These are phyloP conservation scores for Penicillium sp. DNA, from an alignment of 2,329 filamentous ascomycete species.

Conservation along the genomic window DNA sequence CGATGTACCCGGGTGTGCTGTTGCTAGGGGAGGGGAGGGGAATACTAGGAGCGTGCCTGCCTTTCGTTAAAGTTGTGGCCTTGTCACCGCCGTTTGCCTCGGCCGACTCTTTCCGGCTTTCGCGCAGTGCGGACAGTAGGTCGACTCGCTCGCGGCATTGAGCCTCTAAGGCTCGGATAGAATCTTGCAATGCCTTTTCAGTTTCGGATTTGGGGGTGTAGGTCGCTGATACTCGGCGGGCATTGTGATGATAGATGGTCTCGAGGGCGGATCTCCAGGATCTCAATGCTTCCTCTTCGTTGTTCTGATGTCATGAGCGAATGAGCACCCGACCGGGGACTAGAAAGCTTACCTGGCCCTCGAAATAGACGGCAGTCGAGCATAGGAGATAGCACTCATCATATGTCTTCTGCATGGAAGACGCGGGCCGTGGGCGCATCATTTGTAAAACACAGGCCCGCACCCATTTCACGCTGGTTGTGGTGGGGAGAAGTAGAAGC, in stretches of 20 bases:
- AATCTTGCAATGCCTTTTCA: constrained; percentile 78
- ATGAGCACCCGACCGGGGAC: not conserved
- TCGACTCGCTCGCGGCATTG: constrained; percentile 95
- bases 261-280: constrained; percentile 89
- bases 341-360: constrained; percentile 68
- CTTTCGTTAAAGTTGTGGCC: constrained; percentile 27
- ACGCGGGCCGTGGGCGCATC: constrained; percentile 60
- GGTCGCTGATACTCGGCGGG: constrained; percentile 68
- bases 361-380: constrained; percentile 94
- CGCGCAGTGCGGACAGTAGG: constrained; percentile 75
- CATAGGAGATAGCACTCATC: constrained; percentile 94
- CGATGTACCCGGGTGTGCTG: constrained; percentile 63
- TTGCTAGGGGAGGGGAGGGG: constrained; percentile 19
- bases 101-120: constrained; percentile 57
- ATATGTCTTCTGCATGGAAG: constrained; percentile 92
- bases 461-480: constrained; percentile 22
- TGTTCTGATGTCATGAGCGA: constrained; percentile 61
- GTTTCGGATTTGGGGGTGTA: constrained; percentile 76
- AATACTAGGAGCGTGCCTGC: constrained; percentile 24
- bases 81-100: constrained; percentile 25
- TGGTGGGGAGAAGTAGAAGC: constrained; percentile 16
- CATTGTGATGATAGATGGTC: constrained; percentile 83
- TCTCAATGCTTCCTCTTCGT: constrained; percentile 84
- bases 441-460: constrained; percentile 35
- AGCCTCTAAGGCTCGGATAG: constrained; percentile 76